These are phyloP conservation scores for Phytopythium mirpurense DNA, from an alignment of 352 stramenopile species.

Conservation along the genomic window DNA sequence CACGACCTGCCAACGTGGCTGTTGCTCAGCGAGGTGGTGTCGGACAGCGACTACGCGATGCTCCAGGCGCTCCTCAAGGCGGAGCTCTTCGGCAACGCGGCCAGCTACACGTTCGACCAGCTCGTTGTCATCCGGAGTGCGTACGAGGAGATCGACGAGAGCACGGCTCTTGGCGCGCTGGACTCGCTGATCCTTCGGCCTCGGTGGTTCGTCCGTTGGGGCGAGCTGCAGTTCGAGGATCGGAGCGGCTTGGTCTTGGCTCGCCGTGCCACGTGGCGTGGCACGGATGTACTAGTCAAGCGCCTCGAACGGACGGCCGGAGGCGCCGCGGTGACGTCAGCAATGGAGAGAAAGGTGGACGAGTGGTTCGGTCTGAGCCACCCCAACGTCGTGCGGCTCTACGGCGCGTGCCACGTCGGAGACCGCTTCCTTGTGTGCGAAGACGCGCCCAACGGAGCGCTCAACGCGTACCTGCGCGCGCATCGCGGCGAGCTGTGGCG, in stretches of 20 bases:
- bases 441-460: not conserved
- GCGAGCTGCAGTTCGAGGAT: not conserved
- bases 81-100: not conserved
- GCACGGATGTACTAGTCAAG: constrained; percentile 1
- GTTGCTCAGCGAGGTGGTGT: not conserved
- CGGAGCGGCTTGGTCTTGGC: not conserved
- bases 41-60: not conserved
- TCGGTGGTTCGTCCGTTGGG: not conserved
- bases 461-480: not conserved
- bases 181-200: not conserved
- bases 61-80: not conserved
- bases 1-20: constrained; percentile 1
- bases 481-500: not conserved
- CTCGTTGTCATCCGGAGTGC: constrained; percentile 3
- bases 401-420: constrained; percentile 14
- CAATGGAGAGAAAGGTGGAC: constrained; percentile 15
- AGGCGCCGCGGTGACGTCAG: not conserved
- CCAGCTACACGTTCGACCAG: constrained; percentile 2
- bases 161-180: not conserved
- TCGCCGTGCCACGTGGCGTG: not conserved
- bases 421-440: constrained; percentile 3
- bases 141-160: not conserved
- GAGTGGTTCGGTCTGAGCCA: constrained; percentile 29
- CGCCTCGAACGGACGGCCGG: not conserved
- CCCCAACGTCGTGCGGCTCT: constrained; percentile 27